Evolutionary conservation across 257 asterid species (phyloP), one percentile per base, ranked within the genome.

Genomic region (Scutellaria barbata): DNA sequence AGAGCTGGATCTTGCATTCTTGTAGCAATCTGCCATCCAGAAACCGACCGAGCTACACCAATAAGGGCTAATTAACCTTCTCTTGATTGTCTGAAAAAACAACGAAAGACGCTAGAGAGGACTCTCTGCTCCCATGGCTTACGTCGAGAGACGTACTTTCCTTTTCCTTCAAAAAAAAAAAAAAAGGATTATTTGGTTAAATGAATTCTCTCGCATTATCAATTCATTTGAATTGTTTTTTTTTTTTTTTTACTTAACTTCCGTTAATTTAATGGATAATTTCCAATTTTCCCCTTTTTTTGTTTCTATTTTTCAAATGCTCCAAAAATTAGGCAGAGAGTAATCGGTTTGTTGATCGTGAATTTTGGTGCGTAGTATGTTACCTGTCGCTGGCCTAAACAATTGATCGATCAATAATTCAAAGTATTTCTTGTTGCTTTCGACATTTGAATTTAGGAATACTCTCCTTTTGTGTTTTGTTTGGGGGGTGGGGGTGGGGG

Each of bases 141-240:
- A 86, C 87, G 90, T 89, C 14, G 96, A 89, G 77, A 79, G 96
- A 86, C 92, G 92, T 88, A 71, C 48, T 5, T 40, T 13, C 20
- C 10, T 62, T 33, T 42, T 0, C 3, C 7, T 30, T 30, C 17
- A n/a, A 25, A 11, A n/a, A n/a, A n/a, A n/a, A n/a, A n/a, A n/a
- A n/a, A n/a, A n/a, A n/a, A n/a, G n/a, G n/a, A n/a, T n/a, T 6
- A 8, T 6, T 25, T 35, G 4, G 30, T 11, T 16, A 1, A 18
- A n/a, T 63, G 2, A 41, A 12, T 17, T 46, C 16, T 54, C 45
- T 13, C 8, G 5, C 0, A 25, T 62, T 54, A 7, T 46, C 42
- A 13, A 46, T 41, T 42, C 8, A 7, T 37, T n/a, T 25, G 10
- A 3, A 25, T 11, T 25, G 17, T 54, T 74, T 67, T 25, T 25